Evolutionary conservation across 305 asterid genomes (phyloP), one percentile per base, ranked within the genome.

Genomic region (Fraxinus nigra): DNA sequence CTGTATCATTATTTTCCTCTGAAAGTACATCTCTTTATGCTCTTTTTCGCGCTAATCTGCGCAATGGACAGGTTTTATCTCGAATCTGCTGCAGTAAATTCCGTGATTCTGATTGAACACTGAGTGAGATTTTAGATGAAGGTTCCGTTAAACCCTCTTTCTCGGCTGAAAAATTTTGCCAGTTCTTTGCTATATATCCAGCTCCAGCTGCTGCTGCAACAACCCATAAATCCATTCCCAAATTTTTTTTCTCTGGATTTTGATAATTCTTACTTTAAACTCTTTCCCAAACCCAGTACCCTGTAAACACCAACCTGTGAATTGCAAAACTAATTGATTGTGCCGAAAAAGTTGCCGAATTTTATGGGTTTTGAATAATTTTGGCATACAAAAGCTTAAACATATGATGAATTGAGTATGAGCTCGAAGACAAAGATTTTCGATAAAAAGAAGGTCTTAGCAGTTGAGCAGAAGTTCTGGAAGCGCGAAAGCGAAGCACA

Each of bases 171-270:
- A 86, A 69, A 83, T 85, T 92, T 69, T 88, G 95, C 89, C 89
- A 46, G 83, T 85, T 83, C 85, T 90, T 92, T 16, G 97, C 93
- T 75, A 88, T 73, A 80, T 91, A 94, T 82, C 97, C 97, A 69
- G 95, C 98, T 72, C 93, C 97, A 78, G 95, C 94, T 75, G 94
- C 97, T 22, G 94, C 97, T 82, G 97, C 97, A 77, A 94, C 90
- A 72, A 90, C 90, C 95, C 98, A 92, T 69, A 94, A 88, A 86
- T 94, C 97, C 98, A 92, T 87, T 85, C 40, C 51, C 70, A 61
- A 61, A 3, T 81, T 72, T 26, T 24, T 8, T 63, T 9, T 26
- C 26, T 0, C 28, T 16, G 26, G 7, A 22, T 59, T 59, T 20
- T n/a, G 6, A 7, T 59, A 18, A 5, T 51, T 59, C 30, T 20